These are phyloP conservation scores for Arabidopsis hybrid DNA, from an alignment of 441 rosid species.

Conservation along the genomic window DNA sequence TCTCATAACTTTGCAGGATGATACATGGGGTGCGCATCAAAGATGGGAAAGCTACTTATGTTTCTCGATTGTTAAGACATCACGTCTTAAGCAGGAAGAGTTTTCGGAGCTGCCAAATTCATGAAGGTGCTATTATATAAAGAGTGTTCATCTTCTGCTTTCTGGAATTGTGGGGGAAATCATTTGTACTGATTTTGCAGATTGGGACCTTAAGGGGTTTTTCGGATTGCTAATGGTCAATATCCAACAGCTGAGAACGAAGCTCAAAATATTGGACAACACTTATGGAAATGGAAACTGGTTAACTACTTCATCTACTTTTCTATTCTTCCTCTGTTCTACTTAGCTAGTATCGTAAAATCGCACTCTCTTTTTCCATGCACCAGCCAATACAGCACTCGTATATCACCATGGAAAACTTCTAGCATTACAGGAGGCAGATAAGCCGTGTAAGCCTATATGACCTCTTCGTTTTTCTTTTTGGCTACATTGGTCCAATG, in stretches of 20 bases:
- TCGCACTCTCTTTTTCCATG: conserved; percentile 30
- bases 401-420: conserved; percentile 91
- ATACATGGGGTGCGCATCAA: conserved; percentile 94
- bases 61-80: conserved; percentile 85
- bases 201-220: conserved; percentile 91
- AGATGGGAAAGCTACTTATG: conserved; percentile 90
- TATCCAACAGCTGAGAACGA: conserved; percentile 71
- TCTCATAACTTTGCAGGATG: conserved; percentile 62
- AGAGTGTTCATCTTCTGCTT: background rate
- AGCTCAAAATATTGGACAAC: conserved; percentile 72
- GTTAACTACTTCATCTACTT: conserved; percentile 47
- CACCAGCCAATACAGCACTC: conserved; percentile 88
- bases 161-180: background rate
- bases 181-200: conserved; percentile 48
- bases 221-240: conserved; percentile 84
- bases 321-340: conserved; percentile 8
- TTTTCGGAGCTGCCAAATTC: conserved; percentile 81
- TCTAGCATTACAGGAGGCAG: conserved; percentile 78
- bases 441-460: conserved; percentile 79
- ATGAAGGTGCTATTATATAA: conserved; percentile 61
- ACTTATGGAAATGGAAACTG: conserved; percentile 84
- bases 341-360: background rate
- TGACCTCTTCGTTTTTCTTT: conserved; percentile 40
- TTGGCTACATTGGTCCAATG: conserved; percentile 11
- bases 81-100: conserved; percentile 88